Evolutionary conservation across 2,329 filamentous ascomycete genomes (phyloP), one percentile per base, ranked within the genome.

Genomic region (Reticulascus tulasneorum): DNA sequence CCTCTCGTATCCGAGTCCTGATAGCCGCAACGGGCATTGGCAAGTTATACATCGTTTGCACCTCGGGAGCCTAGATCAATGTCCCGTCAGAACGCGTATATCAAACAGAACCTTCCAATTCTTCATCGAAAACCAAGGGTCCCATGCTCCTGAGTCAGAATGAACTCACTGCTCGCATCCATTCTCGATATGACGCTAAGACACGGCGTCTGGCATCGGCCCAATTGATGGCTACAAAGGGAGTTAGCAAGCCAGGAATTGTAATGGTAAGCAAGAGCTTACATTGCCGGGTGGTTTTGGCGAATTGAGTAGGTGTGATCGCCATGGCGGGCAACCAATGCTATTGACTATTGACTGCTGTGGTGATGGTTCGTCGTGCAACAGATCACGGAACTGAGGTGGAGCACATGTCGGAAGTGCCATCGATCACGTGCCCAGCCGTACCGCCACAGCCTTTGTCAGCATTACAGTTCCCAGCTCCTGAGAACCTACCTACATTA

Each of bases 31-130:
- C 82, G 35, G 91, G 89, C 58, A 94, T 79, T 60, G 86, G 87
- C 56, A 98, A 73, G 45, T 85, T 86, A 79, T 98, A 98, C 88
- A 97, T 95, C 45, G 81, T 85, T 66, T 97, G 93, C 58, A 98
- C 91, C 63, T 97, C 90, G 44, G 93, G 91, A 25, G 89, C 89
- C 93, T 98, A 60, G 12, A 38, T 25, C 18, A 20, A 22, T 9
- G 17, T 23, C 18, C 13, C 11, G 21, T 34, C 23, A 6, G 19
- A 34, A n/a, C n/a, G n/a, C n/a, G 15, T 21, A 21, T 10, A 32
- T 16, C 11, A 5, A 26, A 25, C 17, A 10, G 16, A 12, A 6
- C 1, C 10, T 5, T 12, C 32, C 28, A 33, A 29, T n/a, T 13
- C 6, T 6, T 11, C 13, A 20, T 49, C 28, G 40, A 30, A 18